Conservation (phyloP, 176 grass and related monocot genomes). For the Rhynchospora pubera region DNA sequence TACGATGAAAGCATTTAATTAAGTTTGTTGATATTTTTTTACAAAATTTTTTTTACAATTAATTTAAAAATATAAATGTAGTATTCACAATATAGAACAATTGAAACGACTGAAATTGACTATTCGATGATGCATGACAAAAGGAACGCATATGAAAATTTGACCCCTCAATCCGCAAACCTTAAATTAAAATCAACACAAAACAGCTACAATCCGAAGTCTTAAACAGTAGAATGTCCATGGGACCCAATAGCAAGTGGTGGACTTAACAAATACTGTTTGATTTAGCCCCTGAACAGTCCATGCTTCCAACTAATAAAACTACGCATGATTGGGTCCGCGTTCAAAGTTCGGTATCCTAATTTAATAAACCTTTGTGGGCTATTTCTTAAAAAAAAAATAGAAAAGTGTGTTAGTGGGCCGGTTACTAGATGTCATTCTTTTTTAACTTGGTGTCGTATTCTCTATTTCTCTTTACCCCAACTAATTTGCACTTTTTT, state of each 20-base stretch:
- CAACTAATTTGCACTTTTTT: slow-evolving; percentile 2
- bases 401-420: slow-evolving; percentile 4
- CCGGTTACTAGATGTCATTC: not conserved
- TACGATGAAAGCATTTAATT: not conserved
- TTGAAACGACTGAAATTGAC: not conserved
- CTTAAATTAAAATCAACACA: not conserved
- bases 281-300: not conserved
- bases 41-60: not conserved
- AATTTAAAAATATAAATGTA: too few species aligned
- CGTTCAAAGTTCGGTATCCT: not conserved
- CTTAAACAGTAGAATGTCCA: not conserved
- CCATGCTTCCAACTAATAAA: not conserved
- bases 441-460: not conserved
- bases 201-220: not conserved
- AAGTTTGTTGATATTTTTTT: not conserved
- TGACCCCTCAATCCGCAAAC: not conserved
- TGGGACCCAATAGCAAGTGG: not conserved
- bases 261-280: not conserved
- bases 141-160: not conserved
- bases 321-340: not conserved
- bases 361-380: not conserved
- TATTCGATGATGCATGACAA: not conserved
- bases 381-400: not conserved
- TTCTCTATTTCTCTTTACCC: slow-evolving; percentile 11
- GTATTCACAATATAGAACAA: too few species aligned